phyloP scores from a whole-genome alignment of 2,329 filamentous ascomycete genomes.

The Podosphaera xanthii region DNA sequence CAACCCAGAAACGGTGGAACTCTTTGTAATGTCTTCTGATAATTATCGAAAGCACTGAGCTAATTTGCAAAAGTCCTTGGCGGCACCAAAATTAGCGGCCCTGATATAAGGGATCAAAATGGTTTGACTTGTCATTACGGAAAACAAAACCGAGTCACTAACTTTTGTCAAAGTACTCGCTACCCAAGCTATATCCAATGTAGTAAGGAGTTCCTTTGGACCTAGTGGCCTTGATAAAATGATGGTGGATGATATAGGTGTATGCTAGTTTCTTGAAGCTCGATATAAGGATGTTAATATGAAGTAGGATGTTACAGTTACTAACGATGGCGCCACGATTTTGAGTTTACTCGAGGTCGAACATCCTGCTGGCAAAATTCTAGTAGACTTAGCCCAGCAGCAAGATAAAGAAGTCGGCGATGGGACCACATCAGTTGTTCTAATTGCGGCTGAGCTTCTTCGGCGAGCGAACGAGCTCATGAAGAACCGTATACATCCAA shows the following conservation, averaged over 20 bases:
- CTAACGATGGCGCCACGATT: slow-evolving; percentile 95
- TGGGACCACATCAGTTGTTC: slow-evolving; percentile 90
- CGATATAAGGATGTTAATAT: slow-evolving; percentile 7
- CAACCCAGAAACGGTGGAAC: slow-evolving; percentile 80
- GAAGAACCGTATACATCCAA: slow-evolving; percentile 99
- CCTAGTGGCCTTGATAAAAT: slow-evolving; percentile 97
- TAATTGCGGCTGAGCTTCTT: slow-evolving; percentile 89
- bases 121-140: slow-evolving; percentile 25
- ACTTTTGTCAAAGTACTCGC: slow-evolving; percentile 43
- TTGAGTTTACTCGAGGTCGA: slow-evolving; percentile 88
- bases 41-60: slow-evolving; percentile 3
- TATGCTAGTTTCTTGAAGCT: slow-evolving; percentile 21
- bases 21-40: slow-evolving; percentile 35
- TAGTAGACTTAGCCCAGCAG: slow-evolving; percentile 92
- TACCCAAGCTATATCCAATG: slow-evolving; percentile 93
- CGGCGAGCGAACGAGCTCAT: slow-evolving; percentile 90
- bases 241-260: slow-evolving; percentile 99
- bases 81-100: slow-evolving; percentile 88
- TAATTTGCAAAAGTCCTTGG: slow-evolving; percentile 44
- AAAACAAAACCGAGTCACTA: slow-evolving; percentile 2
- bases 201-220: slow-evolving; percentile 96
- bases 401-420: slow-evolving; percentile 98
- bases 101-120: slow-evolving; percentile 95
- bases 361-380: slow-evolving; percentile 92
- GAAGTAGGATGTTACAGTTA: slow-evolving; percentile 77